Percentiles rank a stretch among this genome's conserved stretches.
phyloP scores from a whole-genome alignment of 2,329 filamentous ascomycete genomes.

The Fusarium nygamai region DNA sequence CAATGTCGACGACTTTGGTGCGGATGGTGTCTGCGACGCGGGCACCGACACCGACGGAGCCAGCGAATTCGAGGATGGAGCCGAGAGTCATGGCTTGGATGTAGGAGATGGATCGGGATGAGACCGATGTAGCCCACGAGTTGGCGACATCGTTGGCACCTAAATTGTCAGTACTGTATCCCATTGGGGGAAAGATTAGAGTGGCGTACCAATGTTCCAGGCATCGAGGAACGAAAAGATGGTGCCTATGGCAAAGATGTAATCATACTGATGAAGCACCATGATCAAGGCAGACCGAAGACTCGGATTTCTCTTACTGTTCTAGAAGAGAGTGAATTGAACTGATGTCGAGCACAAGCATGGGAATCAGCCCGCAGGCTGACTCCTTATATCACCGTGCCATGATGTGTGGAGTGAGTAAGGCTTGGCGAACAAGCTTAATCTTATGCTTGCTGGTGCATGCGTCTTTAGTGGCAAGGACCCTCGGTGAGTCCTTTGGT shows the following conservation, averaged over 20 bases:
- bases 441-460: conserved; percentile 37
- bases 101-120: conserved; percentile 72
- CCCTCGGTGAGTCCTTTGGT: conserved; percentile 1
- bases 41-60: conserved; percentile 68
- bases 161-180: no score
- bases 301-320: conserved; percentile 7
- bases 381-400: conserved; percentile 36
- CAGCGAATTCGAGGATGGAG: conserved; percentile 69
- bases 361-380: background rate
- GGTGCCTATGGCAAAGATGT: conserved; percentile 71
- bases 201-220: conserved; percentile 66
- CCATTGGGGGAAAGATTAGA: no score
- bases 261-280: conserved; percentile 64
- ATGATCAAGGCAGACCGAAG: conserved; percentile 16
- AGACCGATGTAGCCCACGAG: conserved; percentile 79
- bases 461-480: background rate
- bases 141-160: conserved; percentile 74
- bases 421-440: conserved; percentile 44
- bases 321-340: conserved; percentile 21
- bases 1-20: conserved; percentile 66
- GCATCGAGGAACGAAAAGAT: conserved; percentile 73
- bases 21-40: conserved; percentile 71
- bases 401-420: conserved; percentile 23
- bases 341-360: background rate
- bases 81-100: conserved; percentile 68